Evolutionary conservation across 768 basidiomycete genomes (phyloP).

Genomic region (Xerocomellus dryophilus): DNA sequence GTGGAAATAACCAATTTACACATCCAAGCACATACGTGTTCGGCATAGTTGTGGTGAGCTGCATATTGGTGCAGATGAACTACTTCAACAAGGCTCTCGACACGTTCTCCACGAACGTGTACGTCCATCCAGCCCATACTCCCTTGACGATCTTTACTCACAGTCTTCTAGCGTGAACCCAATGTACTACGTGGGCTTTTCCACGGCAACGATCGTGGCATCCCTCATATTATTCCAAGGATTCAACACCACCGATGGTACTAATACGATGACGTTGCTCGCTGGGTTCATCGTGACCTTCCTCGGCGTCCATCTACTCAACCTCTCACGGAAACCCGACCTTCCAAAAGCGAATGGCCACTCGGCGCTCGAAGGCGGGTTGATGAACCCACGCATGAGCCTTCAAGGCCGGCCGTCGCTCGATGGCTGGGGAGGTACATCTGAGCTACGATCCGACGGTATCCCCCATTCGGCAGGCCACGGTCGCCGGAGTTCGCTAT

Average conservation of each 20-base stretch:
- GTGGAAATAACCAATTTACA: conserved; percentile 92
- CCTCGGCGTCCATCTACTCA: conserved; percentile 94
- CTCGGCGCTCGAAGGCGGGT: conserved; percentile 57
- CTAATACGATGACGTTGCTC: conserved; percentile 83
- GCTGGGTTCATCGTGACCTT: conserved; percentile 91
- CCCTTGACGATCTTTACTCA: background rate
- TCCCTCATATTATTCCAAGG: conserved; percentile 97
- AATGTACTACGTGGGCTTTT: conserved; percentile 97
- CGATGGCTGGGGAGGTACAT: conserved; percentile 63
- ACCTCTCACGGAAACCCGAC: conserved; percentile 65
- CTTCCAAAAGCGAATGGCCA: conserved; percentile 44
- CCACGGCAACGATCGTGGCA: conserved; percentile 87
- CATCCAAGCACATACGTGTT: conserved; percentile 97
- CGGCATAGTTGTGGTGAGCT: conserved; percentile 72
- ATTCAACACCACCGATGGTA: conserved; percentile 82
- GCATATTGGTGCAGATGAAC: conserved; percentile 92
- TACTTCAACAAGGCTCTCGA: conserved; percentile 99
- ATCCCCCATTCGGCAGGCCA: conserved; percentile 41
- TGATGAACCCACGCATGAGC: conserved; percentile 77
- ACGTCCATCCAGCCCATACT: conserved; percentile 34
- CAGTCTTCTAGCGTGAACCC: conserved; percentile 75
- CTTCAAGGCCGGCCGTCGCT: conserved; percentile 77
- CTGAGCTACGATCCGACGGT: conserved; percentile 30
- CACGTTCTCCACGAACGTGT: conserved; percentile 97
- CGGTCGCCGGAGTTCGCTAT: conserved; percentile 62